Conservation (phyloP, 2,329 filamentous ascomycete genomes). For the Teratosphaeria zuluensis region DNA sequence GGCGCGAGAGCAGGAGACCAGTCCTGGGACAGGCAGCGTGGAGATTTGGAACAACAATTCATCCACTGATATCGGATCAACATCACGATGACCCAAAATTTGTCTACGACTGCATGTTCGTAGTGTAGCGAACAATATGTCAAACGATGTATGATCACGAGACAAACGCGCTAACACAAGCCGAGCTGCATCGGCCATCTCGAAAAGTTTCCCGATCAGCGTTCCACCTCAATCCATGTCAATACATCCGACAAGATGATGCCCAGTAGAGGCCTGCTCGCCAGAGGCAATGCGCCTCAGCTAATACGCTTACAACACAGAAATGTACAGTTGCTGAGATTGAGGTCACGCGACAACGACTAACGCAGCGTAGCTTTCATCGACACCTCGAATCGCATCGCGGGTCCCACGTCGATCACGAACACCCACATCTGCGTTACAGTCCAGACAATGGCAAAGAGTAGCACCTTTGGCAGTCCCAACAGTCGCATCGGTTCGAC, state of each 20-base stretch:
- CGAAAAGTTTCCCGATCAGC: background rate
- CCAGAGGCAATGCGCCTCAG: slow-evolving; percentile 14
- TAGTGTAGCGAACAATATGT: background rate
- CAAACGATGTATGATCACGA: background rate
- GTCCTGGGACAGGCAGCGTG: background rate
- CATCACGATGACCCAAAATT: background rate
- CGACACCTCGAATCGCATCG: slow-evolving; percentile 6
- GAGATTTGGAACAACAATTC: background rate
- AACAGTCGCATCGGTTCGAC: background rate
- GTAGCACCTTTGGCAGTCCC: slow-evolving; percentile 1
- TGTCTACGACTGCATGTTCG: background rate
- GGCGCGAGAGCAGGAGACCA: background rate
- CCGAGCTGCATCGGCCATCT: background rate
- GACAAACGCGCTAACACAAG: background rate
- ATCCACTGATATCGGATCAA: background rate
- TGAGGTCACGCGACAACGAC: background rate
- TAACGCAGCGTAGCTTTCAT: slow-evolving; percentile 18
- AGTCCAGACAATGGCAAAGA: slow-evolving; percentile 6
- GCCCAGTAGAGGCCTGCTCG: slow-evolving; percentile 38
- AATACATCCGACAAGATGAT: slow-evolving; percentile 28
- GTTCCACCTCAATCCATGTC: background rate
- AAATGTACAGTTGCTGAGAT: background rate
- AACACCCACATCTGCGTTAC: slow-evolving; percentile 1
- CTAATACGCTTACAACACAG: background rate
- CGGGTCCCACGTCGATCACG: background rate